Base-by-base conservation (phyloP, 257 asterid species). In the Fraxinus cuspidata region DNA sequence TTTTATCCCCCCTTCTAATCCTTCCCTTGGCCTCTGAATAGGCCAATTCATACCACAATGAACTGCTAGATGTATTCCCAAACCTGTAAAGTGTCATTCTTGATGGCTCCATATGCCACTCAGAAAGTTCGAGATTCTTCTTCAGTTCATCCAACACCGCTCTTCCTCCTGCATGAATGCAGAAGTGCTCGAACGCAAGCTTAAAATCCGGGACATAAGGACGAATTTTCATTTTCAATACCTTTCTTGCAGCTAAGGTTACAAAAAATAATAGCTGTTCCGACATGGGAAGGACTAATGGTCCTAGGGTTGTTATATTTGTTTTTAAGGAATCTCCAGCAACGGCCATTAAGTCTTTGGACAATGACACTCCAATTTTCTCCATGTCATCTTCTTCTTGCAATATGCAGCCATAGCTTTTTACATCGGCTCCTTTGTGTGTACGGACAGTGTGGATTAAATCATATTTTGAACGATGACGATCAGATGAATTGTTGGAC, bases 51-150 rank as follows among this genome's bases (percentile, higher is more conserved):
- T 83, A 86, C 87, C 87, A 86, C 65, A 83, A 18, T 5, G 85
- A 86, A 38, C 89, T 86, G 23, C 83, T 86, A 0, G 87, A 86
- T 1, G 87, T 86, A 25, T 86, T 86, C 5, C 86, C 89, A 69
- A 83, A 83, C 28, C 87, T 79, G 7, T n/a, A n/a, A 83, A 86
- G 83, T 0, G 89, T n/a, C n/a, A n/a, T n/a, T n/a, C n/a, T n/a
- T n/a, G n/a, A n/a, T 0, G 89, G 87, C 76, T 86, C 87, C 86
- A 86, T 77, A 18, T 83, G 87, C 80, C 83, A 74, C 34, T 81
- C 72, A 0, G 56, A 56, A 0, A 86, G 77, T 10, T 72, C 10
- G 0, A 86, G 72, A 29, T 77, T 81, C 80, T 79, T 86, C 76
- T 86, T 80, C 0, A 81, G 5, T 21, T 63, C 83, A 68, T 86